Base-by-base conservation (phyloP, 768 basidiomycete genomes). In the Boletus eberwhitei region DNA sequence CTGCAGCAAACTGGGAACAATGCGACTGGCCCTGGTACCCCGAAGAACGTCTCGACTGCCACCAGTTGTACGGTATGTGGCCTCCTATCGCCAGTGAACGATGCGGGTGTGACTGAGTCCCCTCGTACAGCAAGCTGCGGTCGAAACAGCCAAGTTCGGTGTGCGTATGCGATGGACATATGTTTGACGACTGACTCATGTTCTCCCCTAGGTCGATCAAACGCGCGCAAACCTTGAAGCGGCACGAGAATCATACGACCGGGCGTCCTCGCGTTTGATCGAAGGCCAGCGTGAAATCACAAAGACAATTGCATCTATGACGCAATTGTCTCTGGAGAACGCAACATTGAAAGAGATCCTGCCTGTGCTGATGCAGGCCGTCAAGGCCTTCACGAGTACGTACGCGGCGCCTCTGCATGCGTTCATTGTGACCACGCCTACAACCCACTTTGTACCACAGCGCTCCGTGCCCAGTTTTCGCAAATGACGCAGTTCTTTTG, bases 201-300 rank as follows among this genome's bases (percentile, higher is more conserved):
- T n/a, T 39, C 17, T 11, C 34, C 12, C 21, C 12, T 4, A 62
- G 61, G 60, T 62, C 16, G 60, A 62, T 44, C 61, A 62, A 57
- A 62, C 61, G 9, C 61, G 61, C 7, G 61, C 50, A 26, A 62
- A 62, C 29, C 52, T 62, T n/a, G 61, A 61, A 49, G 56, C 50
- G 5, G 50, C 61, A 39, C 52, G 61, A 26, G 60, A 49, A 2
- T 62, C 60, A 1, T 61, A 62, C 16, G 56, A 58, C 39, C 58
- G 32, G 32, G 52, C 53, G 5, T 52, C 59, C 21, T 12, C 40
- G 12, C 59, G 56, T 22, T 41, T 62, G 24, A 61, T 62, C 17
- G 48, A 58, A 24, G 61, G 60, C 39, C 61, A 62, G 24, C 60
- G 60, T 29, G 60, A 55, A n/a, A 58, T 62, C 37, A 52, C 56